Evolutionary conservation across 495 filamentous ascomycete species (phyloP).

Genomic region (Massariosphaeria phaeospora): DNA sequence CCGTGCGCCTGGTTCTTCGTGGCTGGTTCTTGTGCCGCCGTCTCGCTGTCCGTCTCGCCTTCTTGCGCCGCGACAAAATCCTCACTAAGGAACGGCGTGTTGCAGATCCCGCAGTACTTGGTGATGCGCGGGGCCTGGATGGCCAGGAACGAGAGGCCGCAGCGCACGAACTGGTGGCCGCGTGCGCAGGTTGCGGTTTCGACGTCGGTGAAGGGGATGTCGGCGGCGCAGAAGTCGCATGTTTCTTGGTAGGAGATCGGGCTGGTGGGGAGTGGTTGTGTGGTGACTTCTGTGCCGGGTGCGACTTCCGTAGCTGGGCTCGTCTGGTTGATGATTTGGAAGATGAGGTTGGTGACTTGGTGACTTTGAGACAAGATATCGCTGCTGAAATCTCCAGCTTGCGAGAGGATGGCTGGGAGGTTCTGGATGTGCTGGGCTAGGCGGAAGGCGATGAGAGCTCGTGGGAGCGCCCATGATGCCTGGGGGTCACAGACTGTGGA

Average conservation of each 20-base stretch:
- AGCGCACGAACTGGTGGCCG: slow-evolving; percentile 53
- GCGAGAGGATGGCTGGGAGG: not conserved
- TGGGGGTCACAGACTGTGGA: slow-evolving; percentile 6
- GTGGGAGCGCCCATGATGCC: slow-evolving; percentile 5
- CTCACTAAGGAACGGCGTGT: slow-evolving; percentile 48
- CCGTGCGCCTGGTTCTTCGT: no score
- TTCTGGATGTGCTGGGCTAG: slow-evolving; percentile 11
- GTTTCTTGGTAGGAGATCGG: slow-evolving; percentile 24
- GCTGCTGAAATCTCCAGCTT: slow-evolving; percentile 31
- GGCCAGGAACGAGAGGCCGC: slow-evolving; percentile 50
- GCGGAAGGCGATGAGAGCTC: slow-evolving; percentile 19
- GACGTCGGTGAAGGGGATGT: slow-evolving; percentile 40
- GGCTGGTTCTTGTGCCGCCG: not conserved
- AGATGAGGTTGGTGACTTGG: not conserved
- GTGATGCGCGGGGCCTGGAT: slow-evolving; percentile 53
- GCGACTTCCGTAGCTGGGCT: no score
- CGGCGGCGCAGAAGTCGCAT: slow-evolving; percentile 48
- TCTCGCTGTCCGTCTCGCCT: not conserved
- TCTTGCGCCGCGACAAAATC: slow-evolving; percentile 30
- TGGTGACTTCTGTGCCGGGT: not conserved
- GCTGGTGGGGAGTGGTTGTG: not conserved
- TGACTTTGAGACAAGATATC: slow-evolving; percentile 10
- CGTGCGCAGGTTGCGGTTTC: slow-evolving; percentile 42
- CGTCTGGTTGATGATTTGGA: not conserved
- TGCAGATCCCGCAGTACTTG: slow-evolving; percentile 52